Percentiles rank a stretch among this genome's conserved stretches.
Conservation (phyloP, 768 basidiomycete species). For the Amanita fuliginea region DNA sequence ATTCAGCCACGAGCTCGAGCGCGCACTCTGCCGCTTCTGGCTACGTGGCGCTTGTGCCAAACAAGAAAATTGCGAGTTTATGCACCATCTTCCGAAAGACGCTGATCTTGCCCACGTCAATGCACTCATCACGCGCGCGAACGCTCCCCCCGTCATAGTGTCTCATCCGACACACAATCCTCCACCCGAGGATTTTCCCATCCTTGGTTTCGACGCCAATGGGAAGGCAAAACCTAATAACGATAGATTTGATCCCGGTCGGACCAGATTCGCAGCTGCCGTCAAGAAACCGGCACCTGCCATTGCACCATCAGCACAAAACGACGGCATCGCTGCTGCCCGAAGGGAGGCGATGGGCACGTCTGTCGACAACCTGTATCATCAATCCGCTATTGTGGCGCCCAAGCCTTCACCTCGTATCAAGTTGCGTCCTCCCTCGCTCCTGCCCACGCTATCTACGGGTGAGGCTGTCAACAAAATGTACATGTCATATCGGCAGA, state of each 20-base stretch:
- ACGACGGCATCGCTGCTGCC: slow-evolving; percentile 29
- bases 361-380: slow-evolving; percentile 51
- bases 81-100: slow-evolving; percentile 84
- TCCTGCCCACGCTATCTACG: slow-evolving; percentile 84
- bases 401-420: slow-evolving; percentile 78
- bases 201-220: slow-evolving; percentile 37
- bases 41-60: slow-evolving; percentile 95
- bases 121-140: slow-evolving; percentile 55
- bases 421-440: slow-evolving; percentile 68
- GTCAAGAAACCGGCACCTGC: slow-evolving; percentile 59
- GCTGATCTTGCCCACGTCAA: slow-evolving; percentile 67
- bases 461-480: slow-evolving; percentile 69
- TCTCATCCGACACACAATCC: slow-evolving; percentile 25
- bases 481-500: slow-evolving; percentile 84
- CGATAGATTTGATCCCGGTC: slow-evolving; percentile 62
- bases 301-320: slow-evolving; percentile 13
- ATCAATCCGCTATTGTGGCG: slow-evolving; percentile 60
- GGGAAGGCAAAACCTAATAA: slow-evolving; percentile 33
- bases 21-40: slow-evolving; percentile 96
- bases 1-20: slow-evolving; percentile 94
- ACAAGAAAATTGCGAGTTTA: slow-evolving; percentile 91
- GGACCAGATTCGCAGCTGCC: slow-evolving; percentile 85
- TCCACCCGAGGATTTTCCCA: slow-evolving; percentile 64
- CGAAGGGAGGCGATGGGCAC: slow-evolving; percentile 49
- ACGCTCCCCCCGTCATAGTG: slow-evolving; percentile 38